phyloP scores from a whole-genome alignment of 2,329 filamentous ascomycete genomes.

The Microdochium bolleyi region DNA sequence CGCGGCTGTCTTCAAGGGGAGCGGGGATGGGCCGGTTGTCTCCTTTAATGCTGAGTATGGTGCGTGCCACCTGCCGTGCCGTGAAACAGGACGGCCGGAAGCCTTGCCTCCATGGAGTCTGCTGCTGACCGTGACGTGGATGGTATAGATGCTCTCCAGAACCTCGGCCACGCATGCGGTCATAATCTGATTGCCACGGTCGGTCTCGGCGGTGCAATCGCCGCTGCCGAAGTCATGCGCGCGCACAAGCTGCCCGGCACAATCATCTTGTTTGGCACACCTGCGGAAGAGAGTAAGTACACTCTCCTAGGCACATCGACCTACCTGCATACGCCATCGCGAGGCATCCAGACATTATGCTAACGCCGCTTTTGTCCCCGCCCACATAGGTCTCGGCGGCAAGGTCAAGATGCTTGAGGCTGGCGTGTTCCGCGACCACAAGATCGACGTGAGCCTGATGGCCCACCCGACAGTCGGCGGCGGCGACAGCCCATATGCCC shows the following conservation, averaged over 20 bases:
- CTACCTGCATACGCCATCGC: slow-evolving; percentile 19
- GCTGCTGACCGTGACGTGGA: background rate
- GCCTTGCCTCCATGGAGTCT: background rate
- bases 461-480: background rate
- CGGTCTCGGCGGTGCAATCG: slow-evolving; percentile 24
- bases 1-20: slow-evolving; percentile 29
- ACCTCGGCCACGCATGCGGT: slow-evolving; percentile 29
- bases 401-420: slow-evolving; percentile 31
- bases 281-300: background rate
- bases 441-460: slow-evolving; percentile 22
- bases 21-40: slow-evolving; percentile 25
- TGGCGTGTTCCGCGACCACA: slow-evolving; percentile 26
- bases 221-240: slow-evolving; percentile 19
- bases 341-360: background rate
- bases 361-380: background rate
- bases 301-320: slow-evolving; percentile 13
- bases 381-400: slow-evolving; percentile 14
- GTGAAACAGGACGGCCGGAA: no score
- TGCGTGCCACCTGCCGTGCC: slow-evolving; percentile 3
- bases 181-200: slow-evolving; percentile 14
- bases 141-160: slow-evolving; percentile 23
- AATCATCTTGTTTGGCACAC: slow-evolving; percentile 24
- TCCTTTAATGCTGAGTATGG: slow-evolving; percentile 33
- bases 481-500: background rate
- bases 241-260: slow-evolving; percentile 12